A percentile compares a stretch with the other conserved stretches of the same genome.
Conservation (phyloP, 2,329 filamentous ascomycete species). For the Microdochium paspali region DNA sequence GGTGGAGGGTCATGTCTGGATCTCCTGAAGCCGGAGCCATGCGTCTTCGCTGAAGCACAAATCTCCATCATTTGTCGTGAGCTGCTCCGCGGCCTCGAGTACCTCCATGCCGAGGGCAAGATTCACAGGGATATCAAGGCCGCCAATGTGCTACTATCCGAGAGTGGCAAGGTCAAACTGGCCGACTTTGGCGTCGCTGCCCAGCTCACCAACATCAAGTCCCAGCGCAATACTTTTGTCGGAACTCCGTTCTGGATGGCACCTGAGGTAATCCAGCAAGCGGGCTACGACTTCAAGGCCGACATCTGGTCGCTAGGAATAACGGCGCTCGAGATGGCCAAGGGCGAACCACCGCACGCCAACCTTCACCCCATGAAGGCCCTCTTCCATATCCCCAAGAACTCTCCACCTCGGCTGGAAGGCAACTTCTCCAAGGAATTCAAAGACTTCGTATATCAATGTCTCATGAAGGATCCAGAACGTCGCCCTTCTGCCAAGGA, state of each 20-base stretch:
- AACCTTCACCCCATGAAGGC: slow-evolving; percentile 91
- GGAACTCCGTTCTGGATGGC: slow-evolving; percentile 98
- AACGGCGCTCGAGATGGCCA: slow-evolving; percentile 81
- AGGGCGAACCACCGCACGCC: slow-evolving; percentile 81
- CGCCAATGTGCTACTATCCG: slow-evolving; percentile 92
- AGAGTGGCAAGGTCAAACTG: slow-evolving; percentile 78
- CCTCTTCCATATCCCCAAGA: slow-evolving; percentile 83
- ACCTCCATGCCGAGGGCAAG: slow-evolving; percentile 87
- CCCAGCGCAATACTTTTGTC: slow-evolving; percentile 93
- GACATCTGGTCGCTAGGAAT: slow-evolving; percentile 93
- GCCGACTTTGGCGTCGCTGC: slow-evolving; percentile 96
- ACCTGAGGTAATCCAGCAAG: slow-evolving; percentile 85
- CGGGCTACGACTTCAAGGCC: slow-evolving; percentile 75
- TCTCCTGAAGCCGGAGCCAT: slow-evolving; percentile 71
- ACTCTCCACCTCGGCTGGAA: slow-evolving; percentile 73
- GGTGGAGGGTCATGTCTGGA: slow-evolving; percentile 94
- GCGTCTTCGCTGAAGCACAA: slow-evolving; percentile 73
- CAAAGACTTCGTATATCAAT: slow-evolving; percentile 86
- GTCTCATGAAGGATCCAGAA: slow-evolving; percentile 86
- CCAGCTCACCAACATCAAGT: slow-evolving; percentile 95
- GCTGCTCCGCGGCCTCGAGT: slow-evolving; percentile 80
- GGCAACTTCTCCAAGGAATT: slow-evolving; percentile 83
- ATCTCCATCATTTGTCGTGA: slow-evolving; percentile 93
- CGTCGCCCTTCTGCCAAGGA: slow-evolving; percentile 77
- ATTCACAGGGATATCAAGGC: slow-evolving; percentile 97